Percentiles rank a stretch among this genome's conserved stretches.
Conservation (phyloP, 768 basidiomycete genomes). For the Russula vinacea region DNA sequence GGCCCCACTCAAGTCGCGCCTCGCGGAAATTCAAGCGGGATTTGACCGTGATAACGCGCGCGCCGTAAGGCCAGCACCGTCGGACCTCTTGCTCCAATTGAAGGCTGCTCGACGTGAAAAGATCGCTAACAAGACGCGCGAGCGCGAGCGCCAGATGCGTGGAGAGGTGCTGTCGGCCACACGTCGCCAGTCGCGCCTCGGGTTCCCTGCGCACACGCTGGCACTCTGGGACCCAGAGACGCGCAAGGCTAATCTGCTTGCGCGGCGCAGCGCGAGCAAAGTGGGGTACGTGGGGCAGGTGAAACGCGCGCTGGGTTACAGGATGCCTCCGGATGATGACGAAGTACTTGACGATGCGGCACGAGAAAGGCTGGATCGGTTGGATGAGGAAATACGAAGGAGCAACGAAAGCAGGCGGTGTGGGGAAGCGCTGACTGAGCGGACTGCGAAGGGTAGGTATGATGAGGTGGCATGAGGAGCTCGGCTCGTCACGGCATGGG, state of each 20-base stretch:
- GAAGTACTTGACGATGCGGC: slow-evolving; percentile 34
- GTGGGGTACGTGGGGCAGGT: slow-evolving; percentile 69
- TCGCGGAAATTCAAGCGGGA: slow-evolving; percentile 36
- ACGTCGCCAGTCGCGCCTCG: slow-evolving; percentile 46
- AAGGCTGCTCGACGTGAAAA: slow-evolving; percentile 58
- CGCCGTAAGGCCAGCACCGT: slow-evolving; percentile 43
- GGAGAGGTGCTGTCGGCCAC: slow-evolving; percentile 59
- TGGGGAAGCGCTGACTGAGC: neutral
- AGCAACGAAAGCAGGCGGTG: slow-evolving; percentile 34
- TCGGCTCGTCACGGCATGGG: too few relatives aligned
- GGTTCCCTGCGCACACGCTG: slow-evolving; percentile 63
- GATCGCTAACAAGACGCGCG: slow-evolving; percentile 61
- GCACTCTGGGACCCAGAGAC: slow-evolving; percentile 49
- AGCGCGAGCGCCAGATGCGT: slow-evolving; percentile 54
- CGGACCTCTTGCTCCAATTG: slow-evolving; percentile 48
- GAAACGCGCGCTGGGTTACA: slow-evolving; percentile 56
- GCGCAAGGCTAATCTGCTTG: slow-evolving; percentile 49
- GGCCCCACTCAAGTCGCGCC: slow-evolving; percentile 38
- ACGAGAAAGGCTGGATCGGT: slow-evolving; percentile 32
- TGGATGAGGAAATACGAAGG: slow-evolving; percentile 34
- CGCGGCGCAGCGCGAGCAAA: slow-evolving; percentile 51
- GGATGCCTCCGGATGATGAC: slow-evolving; percentile 40
- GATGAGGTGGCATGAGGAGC: too few relatives aligned
- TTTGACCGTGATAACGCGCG: slow-evolving; percentile 46
- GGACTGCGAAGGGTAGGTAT: neutral